phyloP scores from a whole-genome alignment of 169 alveolate genomes.

The Plasmodium sp. region DNA sequence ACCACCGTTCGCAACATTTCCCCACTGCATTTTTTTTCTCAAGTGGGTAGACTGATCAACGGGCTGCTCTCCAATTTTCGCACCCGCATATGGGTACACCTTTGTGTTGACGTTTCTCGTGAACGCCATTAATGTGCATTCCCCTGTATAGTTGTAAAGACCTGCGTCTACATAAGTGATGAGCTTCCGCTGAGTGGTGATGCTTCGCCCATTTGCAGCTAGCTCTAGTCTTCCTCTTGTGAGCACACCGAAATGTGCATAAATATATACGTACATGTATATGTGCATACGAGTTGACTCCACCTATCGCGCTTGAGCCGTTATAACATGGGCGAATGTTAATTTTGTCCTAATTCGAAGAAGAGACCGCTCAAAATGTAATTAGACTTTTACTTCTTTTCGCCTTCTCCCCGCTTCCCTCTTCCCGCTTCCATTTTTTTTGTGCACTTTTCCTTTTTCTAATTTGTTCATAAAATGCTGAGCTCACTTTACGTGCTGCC shows the following conservation, averaged over 20 bases:
- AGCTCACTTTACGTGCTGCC: constrained; percentile 17
- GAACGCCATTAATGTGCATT: not conserved
- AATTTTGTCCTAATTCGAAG: not conserved
- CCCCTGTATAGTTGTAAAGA: not conserved
- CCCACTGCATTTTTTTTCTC: not conserved
- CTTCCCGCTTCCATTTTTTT: not conserved
- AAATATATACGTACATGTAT: not conserved
- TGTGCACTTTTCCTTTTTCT: not conserved
- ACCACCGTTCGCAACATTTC: not conserved
- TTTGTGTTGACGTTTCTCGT: not conserved
- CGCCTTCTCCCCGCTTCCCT: not conserved
- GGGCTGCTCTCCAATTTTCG: not conserved
- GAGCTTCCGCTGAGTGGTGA: not conserved
- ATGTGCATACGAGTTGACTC: not conserved
- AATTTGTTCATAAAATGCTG: constrained; percentile 23
- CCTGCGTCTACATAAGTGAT: not conserved
- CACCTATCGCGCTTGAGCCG: not conserved
- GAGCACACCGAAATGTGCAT: not conserved
- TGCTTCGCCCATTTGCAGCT: not conserved
- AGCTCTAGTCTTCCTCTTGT: not conserved
- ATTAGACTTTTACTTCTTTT: not conserved
- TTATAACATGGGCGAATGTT: not conserved
- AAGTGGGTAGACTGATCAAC: not conserved
- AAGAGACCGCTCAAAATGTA: not conserved
- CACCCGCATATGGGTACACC: not conserved